Evolutionary conservation across 1,139 yeast species (phyloP).

Genomic region (Saccharomyces uvarum): DNA sequence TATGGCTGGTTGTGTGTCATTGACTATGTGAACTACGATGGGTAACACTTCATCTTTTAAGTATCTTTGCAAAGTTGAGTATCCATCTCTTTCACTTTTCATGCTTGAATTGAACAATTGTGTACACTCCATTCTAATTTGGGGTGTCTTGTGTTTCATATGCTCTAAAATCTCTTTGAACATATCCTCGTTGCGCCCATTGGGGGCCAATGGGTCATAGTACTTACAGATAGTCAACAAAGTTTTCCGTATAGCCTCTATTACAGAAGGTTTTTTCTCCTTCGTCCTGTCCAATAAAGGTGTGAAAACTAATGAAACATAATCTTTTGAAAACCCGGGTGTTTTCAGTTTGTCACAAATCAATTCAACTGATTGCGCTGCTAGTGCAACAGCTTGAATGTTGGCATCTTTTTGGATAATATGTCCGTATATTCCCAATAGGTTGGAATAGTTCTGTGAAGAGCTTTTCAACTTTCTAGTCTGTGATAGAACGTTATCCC

Average conservation of each 20-base stretch:
- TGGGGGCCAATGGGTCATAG: constrained; percentile 22
- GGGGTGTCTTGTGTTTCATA: constrained; percentile 77
- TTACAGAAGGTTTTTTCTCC: constrained; percentile 75
- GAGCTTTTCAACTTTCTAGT: constrained; percentile 40
- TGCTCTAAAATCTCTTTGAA: constrained; percentile 53
- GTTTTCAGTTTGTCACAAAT: constrained; percentile 61
- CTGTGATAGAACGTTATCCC: constrained; percentile 38
- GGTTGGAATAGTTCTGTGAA: constrained; percentile 60
- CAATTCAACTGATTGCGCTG: constrained; percentile 60
- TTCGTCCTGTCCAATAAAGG: constrained; percentile 77
- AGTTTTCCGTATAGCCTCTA: constrained; percentile 59
- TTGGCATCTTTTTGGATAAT: constrained; percentile 78
- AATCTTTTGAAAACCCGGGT: constrained; percentile 42
- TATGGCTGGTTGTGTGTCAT: constrained; percentile 80
- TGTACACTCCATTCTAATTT: constrained; percentile 63
- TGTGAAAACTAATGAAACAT: constrained; percentile 46
- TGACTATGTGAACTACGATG: constrained; percentile 42
- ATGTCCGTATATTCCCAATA: constrained; percentile 56
- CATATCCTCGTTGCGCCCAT: constrained; percentile 41
- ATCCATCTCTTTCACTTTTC: constrained; percentile 42
- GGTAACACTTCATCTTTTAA: constrained; percentile 38
- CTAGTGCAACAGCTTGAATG: constrained; percentile 74
- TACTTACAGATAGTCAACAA: constrained; percentile 53
- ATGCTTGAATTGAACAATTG: constrained; percentile 61
- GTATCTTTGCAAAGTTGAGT: constrained; percentile 3